Percentiles rank a stretch among this genome's conserved stretches.
phyloP scores from a whole-genome alignment of 2,329 filamentous ascomycete genomes.

The Arthrocladium fulminans region DNA sequence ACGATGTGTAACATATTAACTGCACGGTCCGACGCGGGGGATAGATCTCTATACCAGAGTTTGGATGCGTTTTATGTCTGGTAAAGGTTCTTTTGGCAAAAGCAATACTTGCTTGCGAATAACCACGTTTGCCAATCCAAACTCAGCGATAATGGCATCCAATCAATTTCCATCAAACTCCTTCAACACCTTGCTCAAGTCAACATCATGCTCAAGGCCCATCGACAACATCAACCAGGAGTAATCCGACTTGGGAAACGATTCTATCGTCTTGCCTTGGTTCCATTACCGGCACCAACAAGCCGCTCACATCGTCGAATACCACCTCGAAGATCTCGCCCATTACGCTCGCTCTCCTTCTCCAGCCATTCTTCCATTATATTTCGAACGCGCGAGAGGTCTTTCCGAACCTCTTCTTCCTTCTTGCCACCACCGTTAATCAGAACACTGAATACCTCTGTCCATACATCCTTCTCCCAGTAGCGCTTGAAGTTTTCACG shows the following conservation, averaged over 20 bases:
- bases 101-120: not conserved
- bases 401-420: slow-evolving; percentile 53
- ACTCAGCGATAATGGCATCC: not conserved
- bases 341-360: slow-evolving; percentile 21
- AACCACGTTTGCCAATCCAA: not conserved
- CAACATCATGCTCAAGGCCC: slow-evolving; percentile 9
- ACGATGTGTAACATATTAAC: not conserved
- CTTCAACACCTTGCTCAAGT: slow-evolving; percentile 11
- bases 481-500: slow-evolving; percentile 83
- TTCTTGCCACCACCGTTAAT: slow-evolving; percentile 64
- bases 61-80: not conserved
- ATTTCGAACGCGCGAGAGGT: slow-evolving; percentile 14
- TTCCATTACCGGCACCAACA: slow-evolving; percentile 11
- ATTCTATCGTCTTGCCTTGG: slow-evolving; percentile 6
- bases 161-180: slow-evolving; percentile 2
- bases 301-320: slow-evolving; percentile 20
- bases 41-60: not conserved
- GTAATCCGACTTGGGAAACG: slow-evolving; percentile 6
- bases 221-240: not conserved
- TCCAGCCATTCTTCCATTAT: slow-evolving; percentile 22
- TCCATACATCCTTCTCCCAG: slow-evolving; percentile 93
- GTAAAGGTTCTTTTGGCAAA: not conserved
- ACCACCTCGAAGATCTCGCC: slow-evolving; percentile 18
- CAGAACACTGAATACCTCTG: slow-evolving; percentile 69
- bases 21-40: not conserved